A percentile compares a stretch with the other conserved stretches of the same genome.
Conservation (phyloP, 1,139 yeast species). For the Sugiyamaella pinicola region DNA sequence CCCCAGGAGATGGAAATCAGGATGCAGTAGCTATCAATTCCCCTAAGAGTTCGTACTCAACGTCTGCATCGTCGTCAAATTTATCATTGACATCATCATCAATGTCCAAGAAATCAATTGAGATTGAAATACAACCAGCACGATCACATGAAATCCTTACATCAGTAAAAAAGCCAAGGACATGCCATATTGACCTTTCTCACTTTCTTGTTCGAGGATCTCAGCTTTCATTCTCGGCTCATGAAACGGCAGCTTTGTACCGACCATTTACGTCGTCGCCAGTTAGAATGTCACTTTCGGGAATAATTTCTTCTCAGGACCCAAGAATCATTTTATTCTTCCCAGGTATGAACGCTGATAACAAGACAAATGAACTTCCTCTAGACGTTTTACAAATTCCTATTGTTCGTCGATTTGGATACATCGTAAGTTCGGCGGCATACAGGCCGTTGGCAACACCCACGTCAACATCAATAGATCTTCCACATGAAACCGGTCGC, state of each 20-base stretch:
- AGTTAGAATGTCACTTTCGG: conserved; percentile 1
- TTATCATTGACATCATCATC: not conserved
- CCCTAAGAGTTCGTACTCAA: not conserved
- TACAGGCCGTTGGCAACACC: conserved; percentile 9
- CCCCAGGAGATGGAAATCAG: conserved; percentile 4
- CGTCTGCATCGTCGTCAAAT: conserved; percentile 4
- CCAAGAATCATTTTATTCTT: conserved; percentile 10
- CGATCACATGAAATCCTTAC: not conserved
- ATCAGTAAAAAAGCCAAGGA: conserved; percentile 2
- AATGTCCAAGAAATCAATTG: not conserved
- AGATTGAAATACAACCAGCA: not conserved
- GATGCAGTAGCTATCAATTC: not conserved
- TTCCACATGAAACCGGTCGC: conserved; percentile 11
- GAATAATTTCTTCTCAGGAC: conserved; percentile 2
- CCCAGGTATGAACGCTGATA: conserved; percentile 12
- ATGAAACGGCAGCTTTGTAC: conserved; percentile 5
- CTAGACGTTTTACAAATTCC: conserved; percentile 13
- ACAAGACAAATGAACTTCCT: conserved; percentile 9
- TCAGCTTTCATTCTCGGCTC: no score
- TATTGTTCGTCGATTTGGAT: conserved; percentile 12
- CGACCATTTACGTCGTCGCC: conserved; percentile 4
- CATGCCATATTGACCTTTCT: conserved; percentile 3
- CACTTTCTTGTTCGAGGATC: conserved; percentile 10
- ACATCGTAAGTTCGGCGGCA: conserved; percentile 12
- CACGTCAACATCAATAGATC: not conserved